Conservation (phyloP, 768 basidiomycete species). For the Steccherinum ochraceum region DNA sequence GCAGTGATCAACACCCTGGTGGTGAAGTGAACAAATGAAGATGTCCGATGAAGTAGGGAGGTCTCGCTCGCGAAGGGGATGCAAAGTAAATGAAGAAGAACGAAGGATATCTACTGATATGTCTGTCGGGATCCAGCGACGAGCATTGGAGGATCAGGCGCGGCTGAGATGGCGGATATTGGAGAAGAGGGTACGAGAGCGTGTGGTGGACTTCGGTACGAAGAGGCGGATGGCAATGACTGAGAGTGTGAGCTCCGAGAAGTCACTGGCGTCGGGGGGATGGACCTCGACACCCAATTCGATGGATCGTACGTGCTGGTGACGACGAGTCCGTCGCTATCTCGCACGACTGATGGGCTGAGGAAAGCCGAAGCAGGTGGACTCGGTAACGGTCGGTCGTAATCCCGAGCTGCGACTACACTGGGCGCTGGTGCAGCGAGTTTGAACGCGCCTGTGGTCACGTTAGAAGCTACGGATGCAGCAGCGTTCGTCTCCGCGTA, state of each 20-base stretch:
- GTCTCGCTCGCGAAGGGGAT: too few relatives aligned
- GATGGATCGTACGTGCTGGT: background rate
- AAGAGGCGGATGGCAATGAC: slow-evolving; percentile 2
- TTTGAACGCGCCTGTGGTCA: slow-evolving; percentile 1
- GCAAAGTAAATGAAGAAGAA: too few relatives aligned
- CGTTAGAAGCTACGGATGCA: slow-evolving; percentile 2
- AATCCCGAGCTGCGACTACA: background rate
- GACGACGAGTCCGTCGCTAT: background rate
- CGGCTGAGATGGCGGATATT: slow-evolving; percentile 3
- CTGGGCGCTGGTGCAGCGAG: background rate
- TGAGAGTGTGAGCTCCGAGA: slow-evolving; percentile 1
- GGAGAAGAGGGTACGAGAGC: slow-evolving; percentile 20
- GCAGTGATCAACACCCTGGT: slow-evolving; percentile 5
- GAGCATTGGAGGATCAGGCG: background rate
- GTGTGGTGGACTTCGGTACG: slow-evolving; percentile 18
- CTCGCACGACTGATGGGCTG: background rate
- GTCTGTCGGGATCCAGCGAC: background rate
- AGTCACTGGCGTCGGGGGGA: background rate
- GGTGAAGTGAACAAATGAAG: background rate
- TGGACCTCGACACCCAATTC: background rate
- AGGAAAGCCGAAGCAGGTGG: background rate
- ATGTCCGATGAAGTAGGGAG: background rate
- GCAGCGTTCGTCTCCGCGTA: slow-evolving; percentile 1
- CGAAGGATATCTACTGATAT: too few relatives aligned
- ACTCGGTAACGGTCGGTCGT: background rate